Evolutionary conservation across 176 grass and related monocot genomes (phyloP).

Genomic region (Saccharum officinarum): DNA sequence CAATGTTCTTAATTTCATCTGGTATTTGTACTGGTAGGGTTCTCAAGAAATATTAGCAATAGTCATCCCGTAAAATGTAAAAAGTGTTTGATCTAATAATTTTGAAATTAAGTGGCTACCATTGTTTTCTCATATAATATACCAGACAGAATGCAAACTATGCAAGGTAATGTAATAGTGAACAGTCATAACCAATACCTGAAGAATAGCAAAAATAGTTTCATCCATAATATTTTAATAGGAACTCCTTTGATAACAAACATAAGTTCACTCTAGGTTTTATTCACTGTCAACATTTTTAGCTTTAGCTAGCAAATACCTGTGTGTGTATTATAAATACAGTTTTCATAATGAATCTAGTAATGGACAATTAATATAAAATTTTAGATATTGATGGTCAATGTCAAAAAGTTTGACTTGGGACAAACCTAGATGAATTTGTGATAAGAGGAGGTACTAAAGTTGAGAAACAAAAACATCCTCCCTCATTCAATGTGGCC

Average conservation of each 20-base stretch:
- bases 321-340: background rate
- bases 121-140: background rate
- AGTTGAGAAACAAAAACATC: background rate
- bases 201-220: background rate
- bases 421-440: background rate
- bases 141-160: background rate
- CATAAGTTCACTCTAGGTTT: background rate
- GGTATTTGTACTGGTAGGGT: background rate
- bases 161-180: background rate
- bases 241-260: background rate
- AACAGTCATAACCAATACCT: constrained; percentile 11
- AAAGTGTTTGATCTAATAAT: background rate
- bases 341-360: background rate
- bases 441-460: background rate
- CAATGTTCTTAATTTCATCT: background rate
- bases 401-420: background rate
- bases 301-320: background rate
- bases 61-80: background rate
- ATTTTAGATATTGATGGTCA: background rate
- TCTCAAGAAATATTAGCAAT: background rate
- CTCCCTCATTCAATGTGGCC: background rate
- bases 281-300: background rate
- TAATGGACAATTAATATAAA: background rate
- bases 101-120: background rate
- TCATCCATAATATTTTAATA: background rate